Base-by-base conservation (phyloP, 371 early-diverging fungal species). In the Syncephalastrum monosporum region DNA sequence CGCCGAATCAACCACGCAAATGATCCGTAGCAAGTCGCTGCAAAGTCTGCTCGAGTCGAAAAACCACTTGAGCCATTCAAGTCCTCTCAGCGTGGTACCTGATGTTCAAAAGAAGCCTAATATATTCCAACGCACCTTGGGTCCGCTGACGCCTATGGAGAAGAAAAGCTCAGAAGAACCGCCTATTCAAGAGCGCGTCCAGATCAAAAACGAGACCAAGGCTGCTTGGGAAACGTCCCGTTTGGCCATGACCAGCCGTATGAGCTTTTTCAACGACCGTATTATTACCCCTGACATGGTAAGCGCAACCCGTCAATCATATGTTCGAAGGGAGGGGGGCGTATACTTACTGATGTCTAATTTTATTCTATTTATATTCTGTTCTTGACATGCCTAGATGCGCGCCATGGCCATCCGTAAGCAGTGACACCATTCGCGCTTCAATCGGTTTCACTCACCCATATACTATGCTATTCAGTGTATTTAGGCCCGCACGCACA, bases 391-490 rank as follows among this genome's bases (percentile, higher is more conserved):
- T 29, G 29, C 29, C 0, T 64, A 84, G 84, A 70, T 91, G 83
- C 90, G 97, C 27, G 96, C 93, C 8, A 91, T 98, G 89, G 94
- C 92, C 44, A 88, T 97, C 45, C 77, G 79, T 79, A 76, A 74
- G 76, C 61, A 14, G 4, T n/a, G 15, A 6, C 2, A 48, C 29
- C 42, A 21, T 21, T 21, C 2, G 21, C 21, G 21, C 21, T 21
- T 21, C 0, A 21, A 21, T 21, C 21, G 21, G 0, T 21, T 21
- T 21, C 21, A 21, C 21, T 21, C 21, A 21, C 0, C 21, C 21
- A 21, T 21, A 21, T 21, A 21, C 21, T 21, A 21, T 21, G 2
- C 21, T 21, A 21, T 21, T 51, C 23, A 79, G 79, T 98, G 64
- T 95, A 97, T 58, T 71, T 97, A 15, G 95, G 94, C 5, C 88